Conservation (phyloP, 2,329 filamentous ascomycete species). For the Microdochium nivale region DNA sequence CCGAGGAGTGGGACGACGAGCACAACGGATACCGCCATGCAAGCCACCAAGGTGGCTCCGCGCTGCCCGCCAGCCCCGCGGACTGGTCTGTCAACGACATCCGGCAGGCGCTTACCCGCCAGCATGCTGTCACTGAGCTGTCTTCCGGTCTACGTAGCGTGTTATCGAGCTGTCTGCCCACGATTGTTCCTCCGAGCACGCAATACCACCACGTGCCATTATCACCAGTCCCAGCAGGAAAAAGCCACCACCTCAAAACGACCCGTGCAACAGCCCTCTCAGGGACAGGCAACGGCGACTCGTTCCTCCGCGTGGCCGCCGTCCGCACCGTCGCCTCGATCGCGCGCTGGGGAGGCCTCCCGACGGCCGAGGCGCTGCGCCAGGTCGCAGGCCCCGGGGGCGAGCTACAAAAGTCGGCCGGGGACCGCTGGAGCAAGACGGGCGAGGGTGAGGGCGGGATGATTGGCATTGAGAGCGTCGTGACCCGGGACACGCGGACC, state of each 20-base stretch:
- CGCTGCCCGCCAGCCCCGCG: not conserved
- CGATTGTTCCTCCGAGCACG: constrained; percentile 23
- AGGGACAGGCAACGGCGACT: constrained; percentile 83
- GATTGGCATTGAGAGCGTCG: constrained; percentile 64
- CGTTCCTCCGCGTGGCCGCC: constrained; percentile 67
- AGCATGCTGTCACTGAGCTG: constrained; percentile 27
- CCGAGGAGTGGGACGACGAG: constrained; percentile 63
- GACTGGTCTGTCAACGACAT: constrained; percentile 1
- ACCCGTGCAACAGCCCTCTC: constrained; percentile 52
- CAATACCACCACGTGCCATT: not conserved
- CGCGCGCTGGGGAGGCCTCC: constrained; percentile 49
- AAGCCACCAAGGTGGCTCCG: constrained; percentile 10
- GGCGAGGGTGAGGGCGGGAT: constrained; percentile 81
- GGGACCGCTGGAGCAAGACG: constrained; percentile 60
- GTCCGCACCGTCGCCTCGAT: constrained; percentile 66
- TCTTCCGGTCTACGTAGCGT: constrained; percentile 35
- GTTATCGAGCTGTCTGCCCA: constrained; percentile 53
- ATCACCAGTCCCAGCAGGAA: too few relatives aligned
- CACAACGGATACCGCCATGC: constrained; percentile 2
- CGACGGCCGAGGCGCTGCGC: constrained; percentile 49
- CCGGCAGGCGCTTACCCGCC: constrained; percentile 8
- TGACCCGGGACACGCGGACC: constrained; percentile 32
- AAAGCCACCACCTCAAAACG: constrained; percentile 13
- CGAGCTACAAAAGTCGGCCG: constrained; percentile 67
- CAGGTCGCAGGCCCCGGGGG: constrained; percentile 63